Evolutionary conservation across 148 eudicot species (phyloP), one percentile per base, ranked within the genome.

Genomic region (Amaranthus palmeri): DNA sequence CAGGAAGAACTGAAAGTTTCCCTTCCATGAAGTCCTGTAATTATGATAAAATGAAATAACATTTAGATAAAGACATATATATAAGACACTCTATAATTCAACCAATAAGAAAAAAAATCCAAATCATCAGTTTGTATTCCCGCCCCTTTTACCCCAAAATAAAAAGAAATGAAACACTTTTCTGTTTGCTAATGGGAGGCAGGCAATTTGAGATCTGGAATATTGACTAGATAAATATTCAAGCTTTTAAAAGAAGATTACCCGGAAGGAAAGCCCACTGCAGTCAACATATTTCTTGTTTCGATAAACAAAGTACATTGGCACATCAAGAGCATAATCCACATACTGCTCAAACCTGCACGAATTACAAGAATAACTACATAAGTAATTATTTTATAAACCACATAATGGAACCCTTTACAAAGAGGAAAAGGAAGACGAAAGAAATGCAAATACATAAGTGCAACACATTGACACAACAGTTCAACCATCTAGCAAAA

Each of bases 301-400:
- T 61, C 96, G 90, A 62, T 86, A 89, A 67, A 88, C 97, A 55
- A 91, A 91, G 81, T 92, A 95, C 99, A 95, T 95, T 42, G 99
- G 97, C 65, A 95, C 97, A 74, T 95, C 92, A 46, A 93, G 90
- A 42, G 97, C 99, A 88, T 92, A 95, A 72, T 95, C 97, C 51
- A 95, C 99, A 77, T 95, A 95, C 70, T 76, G 88, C 85, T 95
- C 97, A 79, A 95, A 95, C 80, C 99, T 95, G 84, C 72, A 80
- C 49, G 54, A 70, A 72, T 10, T 69, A 68, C 10, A 51, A 65
- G 63, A 70, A 47, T 70, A 64, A 6, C 44, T 18, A 46, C 42
- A n/a, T 47, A 45, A 65, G 48, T 13, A 63, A 51, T 10, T 15
- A 57, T 25, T 55, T 18, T 64, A 51, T 54, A 77, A 49, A 15